These are phyloP conservation scores for Malus sylvestris DNA, from an alignment of 306 rosid genomes.

Conservation along the genomic window DNA sequence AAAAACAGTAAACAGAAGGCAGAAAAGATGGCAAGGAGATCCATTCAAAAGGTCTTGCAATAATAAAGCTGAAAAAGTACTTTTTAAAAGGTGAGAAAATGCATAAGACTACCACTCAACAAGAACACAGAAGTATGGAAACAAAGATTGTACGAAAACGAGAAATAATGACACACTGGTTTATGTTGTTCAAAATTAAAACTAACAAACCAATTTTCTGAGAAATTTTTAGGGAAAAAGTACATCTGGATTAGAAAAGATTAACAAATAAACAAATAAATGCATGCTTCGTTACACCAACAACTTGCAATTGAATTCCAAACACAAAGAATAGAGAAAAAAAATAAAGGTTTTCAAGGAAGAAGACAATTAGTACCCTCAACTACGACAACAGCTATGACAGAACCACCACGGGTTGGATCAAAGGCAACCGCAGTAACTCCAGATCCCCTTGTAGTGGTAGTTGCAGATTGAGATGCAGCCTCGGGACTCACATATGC, in stretches of 20 bases:
- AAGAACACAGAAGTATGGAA: too few relatives aligned
- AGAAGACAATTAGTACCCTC: conserved; percentile 44
- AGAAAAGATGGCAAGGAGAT: too few relatives aligned
- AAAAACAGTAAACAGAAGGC: too few relatives aligned
- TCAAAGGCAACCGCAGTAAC: conserved; percentile 97
- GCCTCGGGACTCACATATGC: conserved; percentile 95
- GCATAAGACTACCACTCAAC: too few relatives aligned
- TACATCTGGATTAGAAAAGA: not conserved
- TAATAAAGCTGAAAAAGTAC: too few relatives aligned
- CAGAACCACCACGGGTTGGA: conserved; percentile 95
- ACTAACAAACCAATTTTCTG: not conserved
- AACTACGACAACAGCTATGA: conserved; percentile 85
- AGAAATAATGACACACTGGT: too few relatives aligned
- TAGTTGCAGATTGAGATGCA: conserved; percentile 91
- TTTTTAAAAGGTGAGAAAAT: too few relatives aligned
- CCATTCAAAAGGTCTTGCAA: too few relatives aligned
- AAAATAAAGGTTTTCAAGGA: not conserved
- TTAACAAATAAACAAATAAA: not conserved
- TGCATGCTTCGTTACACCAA: not conserved
- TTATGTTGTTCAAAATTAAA: too few relatives aligned
- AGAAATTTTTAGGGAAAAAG: not conserved
- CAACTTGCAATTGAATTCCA: not conserved
- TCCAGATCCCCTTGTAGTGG: conserved; percentile 99
- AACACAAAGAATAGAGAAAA: too few relatives aligned
- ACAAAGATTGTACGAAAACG: not conserved